A percentile compares a stretch with the other conserved stretches of the same genome.
phyloP scores from a whole-genome alignment of 306 rosid species.

The Glycine soja region DNA sequence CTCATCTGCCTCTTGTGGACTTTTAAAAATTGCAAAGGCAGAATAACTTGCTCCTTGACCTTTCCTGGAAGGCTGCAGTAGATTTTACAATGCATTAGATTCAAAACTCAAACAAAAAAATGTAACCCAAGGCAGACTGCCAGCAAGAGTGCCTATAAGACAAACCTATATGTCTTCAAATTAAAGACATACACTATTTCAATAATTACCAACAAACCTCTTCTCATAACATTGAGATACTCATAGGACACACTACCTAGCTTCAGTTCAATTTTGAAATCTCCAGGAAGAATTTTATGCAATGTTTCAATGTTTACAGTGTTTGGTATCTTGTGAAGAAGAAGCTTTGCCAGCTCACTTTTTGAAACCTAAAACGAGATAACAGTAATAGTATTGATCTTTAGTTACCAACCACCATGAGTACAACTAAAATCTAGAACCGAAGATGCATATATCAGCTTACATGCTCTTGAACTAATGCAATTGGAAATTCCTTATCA shows the following conservation, averaged over 20 bases:
- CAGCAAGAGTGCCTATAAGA: conserved; percentile 28
- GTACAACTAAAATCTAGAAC: conserved; percentile 9
- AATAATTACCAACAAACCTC: conserved; percentile 25
- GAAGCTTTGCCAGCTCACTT: conserved; percentile 63
- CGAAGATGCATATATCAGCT: conserved; percentile 51
- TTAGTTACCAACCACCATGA: conserved; percentile 27
- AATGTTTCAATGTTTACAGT: conserved; percentile 60
- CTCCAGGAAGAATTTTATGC: conserved; percentile 60
- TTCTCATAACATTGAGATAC: conserved; percentile 11
- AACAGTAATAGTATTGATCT: conserved; percentile 10
- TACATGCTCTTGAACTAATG: conserved; percentile 63
- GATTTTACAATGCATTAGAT: conserved; percentile 26
- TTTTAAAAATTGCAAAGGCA: conserved; percentile 68
- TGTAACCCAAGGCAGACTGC: conserved; percentile 22
- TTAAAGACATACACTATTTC: conserved; percentile 11
- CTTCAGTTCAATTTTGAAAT: conserved; percentile 66
- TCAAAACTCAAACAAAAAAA: conserved; percentile 33
- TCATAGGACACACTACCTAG: conserved; percentile 66
- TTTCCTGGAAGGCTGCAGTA: conserved; percentile 63
- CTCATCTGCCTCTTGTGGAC: conserved; percentile 60
- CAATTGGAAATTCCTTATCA: conserved; percentile 52
- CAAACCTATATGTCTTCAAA: conserved; percentile 23
- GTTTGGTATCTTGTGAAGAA: conserved; percentile 72
- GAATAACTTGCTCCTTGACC: conserved; percentile 57
- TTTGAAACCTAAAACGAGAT: conserved; percentile 57